Evolutionary conservation across 2,329 filamentous ascomycete species (phyloP), one percentile per base, ranked within the genome.

Genomic region (Scytalidium lignicola): DNA sequence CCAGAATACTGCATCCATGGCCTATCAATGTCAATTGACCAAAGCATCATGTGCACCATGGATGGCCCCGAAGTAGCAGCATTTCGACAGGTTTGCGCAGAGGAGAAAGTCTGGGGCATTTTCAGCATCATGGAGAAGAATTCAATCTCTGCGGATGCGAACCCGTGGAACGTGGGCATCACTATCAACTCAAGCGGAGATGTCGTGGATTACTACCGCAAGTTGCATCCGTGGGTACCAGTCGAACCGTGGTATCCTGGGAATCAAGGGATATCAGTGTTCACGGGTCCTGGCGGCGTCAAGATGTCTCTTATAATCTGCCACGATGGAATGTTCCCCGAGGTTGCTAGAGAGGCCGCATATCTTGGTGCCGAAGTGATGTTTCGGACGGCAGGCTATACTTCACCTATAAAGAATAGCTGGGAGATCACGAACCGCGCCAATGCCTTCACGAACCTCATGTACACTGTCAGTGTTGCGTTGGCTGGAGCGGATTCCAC

Each of bases 1-100:
- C 61, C 59, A 3, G 60, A 63, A 47, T 62, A 63, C 51, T 57
- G 58, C 43, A 58, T 63, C 22, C 62, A 63, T 42, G 61, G 61
- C 23, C 54, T 63, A 26, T 56, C 49, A 43, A 63, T 62, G 61
- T 51, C 51, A 23, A 63, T 49, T 22, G 54, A 60, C 37, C 46
- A 53, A n/a, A 32, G 47, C n/a, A 58, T 64, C 41, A 60, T 63
- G 57, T 64, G 59, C 51, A 58, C 53, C 13, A 41, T 63, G 8
- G 57, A 62, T 22, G 59, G 61, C 9, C 59, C 58, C n/a, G 61
- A 63, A 51, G 59, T 64, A n/a, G 49, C 50, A 10, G 55, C 56
- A 9, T 61, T 64, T 53, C 56, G 60, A 46, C 28, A 51, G 21
- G 58, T 56, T 4, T 64, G 61, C 51, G 51, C 50, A 18, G 29